Evolutionary conservation across 441 rosid genomes (phyloP), one percentile per base, ranked within the genome.

Genomic region (Dalechampia spathulata): DNA sequence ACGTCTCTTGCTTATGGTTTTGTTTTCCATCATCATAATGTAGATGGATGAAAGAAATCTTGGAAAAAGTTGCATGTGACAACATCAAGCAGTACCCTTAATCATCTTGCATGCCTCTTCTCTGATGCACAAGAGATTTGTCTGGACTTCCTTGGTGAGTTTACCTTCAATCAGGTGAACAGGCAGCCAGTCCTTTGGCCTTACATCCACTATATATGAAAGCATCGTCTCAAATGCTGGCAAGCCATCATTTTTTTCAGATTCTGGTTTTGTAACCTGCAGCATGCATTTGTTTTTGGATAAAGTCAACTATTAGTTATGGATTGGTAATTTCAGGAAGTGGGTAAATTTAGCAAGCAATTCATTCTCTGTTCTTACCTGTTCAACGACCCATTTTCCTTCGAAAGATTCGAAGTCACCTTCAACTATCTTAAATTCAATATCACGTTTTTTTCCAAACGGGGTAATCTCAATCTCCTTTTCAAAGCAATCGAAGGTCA

Each of bases 311-410:
- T n/a, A n/a, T n/a, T n/a, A n/a, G n/a, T n/a, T n/a, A n/a, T n/a
- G n/a, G n/a, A n/a, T n/a, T n/a, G n/a, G n/a, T n/a, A n/a, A n/a
- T n/a, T n/a, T n/a, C n/a, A n/a, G n/a, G n/a, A n/a, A n/a, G n/a
- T n/a, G n/a, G n/a, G n/a, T n/a, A n/a, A n/a, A n/a, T n/a, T n/a
- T n/a, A n/a, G n/a, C n/a, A n/a, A n/a, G n/a, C n/a, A n/a, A n/a
- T n/a, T n/a, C n/a, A n/a, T n/a, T n/a, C n/a, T n/a, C n/a, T n/a
- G n/a, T n/a, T 39, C 43, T 62, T 68, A 89, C 98, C 83, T 86
- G 91, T 68, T 88, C 91, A 40, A 92, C 79, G 4, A 85, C 80
- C 98, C 98, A 91, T 57, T 79, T 83, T 52, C 98, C 98, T 83
- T 86, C 80, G 57, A 84, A 86, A 30, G 75, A 54, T 22, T 83